Evolutionary conservation across 192 early-diverging fungal genomes (phyloP), one percentile per base, ranked within the genome.

Genomic region (Entomortierella parvispora): DNA sequence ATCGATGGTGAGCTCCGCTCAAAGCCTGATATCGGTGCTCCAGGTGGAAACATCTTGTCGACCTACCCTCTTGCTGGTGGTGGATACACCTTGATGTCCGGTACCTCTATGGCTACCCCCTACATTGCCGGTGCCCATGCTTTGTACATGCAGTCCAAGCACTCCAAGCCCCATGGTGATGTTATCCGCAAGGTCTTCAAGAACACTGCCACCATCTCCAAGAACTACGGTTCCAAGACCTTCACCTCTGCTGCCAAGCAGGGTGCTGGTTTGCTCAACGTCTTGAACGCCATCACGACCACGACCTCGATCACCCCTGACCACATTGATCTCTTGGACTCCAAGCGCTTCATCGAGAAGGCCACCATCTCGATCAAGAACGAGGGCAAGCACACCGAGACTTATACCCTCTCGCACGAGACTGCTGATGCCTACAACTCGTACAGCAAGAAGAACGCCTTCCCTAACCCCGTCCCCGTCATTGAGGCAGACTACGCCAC

Each of bases 21-120:
- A 44, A 81, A 80, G 11, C 88, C 88, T 4, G 81, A 86, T 33
- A 51, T 91, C 0, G 81, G 80, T 10, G 90, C 87, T 0, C 90
- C 90, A 11, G 90, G 90, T 6, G 88, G 86, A 12, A 40, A 40
- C 37, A 40, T 40, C 52, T 29, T 18, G 12, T 77, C 74, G 4
- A 23, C 74, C 32, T 59, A 45, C 55, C 77, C 68, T 51, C 62
- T 57, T 25, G 48, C 45, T 22, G 22, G 47, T 37, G 60, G 68
- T n/a, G 59, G 60, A 15, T 68, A 68, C 17, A 44, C 46, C 6
- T 48, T 67, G 18, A 7, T 78, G n/a, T 78, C 69, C 8, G 82
- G 82, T 47, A 83, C 82, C 26, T 80, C 78, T n/a, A 83, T 83
- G 83, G 67, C 83, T 18, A 71, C 83, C 28, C 79, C 83, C 25